Conservation (phyloP, 352 stramenopile species). For the Phytophthora hybrid region DNA sequence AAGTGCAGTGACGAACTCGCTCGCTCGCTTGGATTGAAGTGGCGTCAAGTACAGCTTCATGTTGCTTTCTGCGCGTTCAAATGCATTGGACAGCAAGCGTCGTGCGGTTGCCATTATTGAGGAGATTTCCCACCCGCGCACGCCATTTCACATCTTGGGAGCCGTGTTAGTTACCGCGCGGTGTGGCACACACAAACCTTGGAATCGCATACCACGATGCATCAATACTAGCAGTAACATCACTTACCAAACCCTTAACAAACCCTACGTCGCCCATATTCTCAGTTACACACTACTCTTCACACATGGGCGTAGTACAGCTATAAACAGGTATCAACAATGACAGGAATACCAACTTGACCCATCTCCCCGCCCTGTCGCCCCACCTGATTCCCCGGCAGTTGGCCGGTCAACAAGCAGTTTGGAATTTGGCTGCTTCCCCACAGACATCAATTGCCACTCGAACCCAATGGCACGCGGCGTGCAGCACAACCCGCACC, state of each 20-base stretch:
- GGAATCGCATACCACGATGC: neutral
- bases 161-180: constrained; percentile 17
- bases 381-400: constrained; percentile 8
- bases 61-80: neutral
- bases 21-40: neutral
- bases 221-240: neutral
- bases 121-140: constrained; percentile 29
- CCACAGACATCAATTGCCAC: constrained; percentile 1
- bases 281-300: too few relatives aligned
- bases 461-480: constrained; percentile 18
- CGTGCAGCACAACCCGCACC: neutral
- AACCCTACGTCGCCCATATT: neutral
- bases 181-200: neutral
- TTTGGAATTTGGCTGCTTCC: constrained; percentile 36
- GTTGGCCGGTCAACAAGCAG: constrained; percentile 27
- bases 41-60: too few relatives aligned
- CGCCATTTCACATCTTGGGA: constrained; percentile 27
- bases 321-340: neutral
- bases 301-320: neutral
- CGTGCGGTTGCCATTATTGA: constrained; percentile 17
- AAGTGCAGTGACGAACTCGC: neutral
- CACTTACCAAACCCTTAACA: neutral
- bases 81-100: constrained; percentile 28
- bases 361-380: constrained; percentile 16
- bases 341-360: neutral